These are phyloP conservation scores for Gamarada debralockiae DNA, from an alignment of 495 filamentous ascomycete species.

Conservation along the genomic window DNA sequence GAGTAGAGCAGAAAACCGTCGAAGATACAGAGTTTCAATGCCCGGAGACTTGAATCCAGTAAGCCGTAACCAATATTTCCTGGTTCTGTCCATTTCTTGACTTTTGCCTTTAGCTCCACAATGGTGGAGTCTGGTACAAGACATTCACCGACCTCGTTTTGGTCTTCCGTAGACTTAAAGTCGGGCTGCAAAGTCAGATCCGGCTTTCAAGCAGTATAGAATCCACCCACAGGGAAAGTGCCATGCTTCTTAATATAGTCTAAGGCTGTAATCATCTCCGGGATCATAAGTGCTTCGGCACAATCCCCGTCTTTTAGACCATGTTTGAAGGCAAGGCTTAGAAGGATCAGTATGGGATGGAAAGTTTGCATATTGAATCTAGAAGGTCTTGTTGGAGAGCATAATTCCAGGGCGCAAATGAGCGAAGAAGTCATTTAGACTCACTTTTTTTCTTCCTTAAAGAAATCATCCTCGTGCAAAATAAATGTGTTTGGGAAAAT, in stretches of 20 bases:
- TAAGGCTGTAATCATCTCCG: conserved; percentile 56
- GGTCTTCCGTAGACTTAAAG: conserved; percentile 70
- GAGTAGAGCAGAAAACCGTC: conserved; percentile 87
- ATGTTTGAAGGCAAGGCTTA: conserved; percentile 45
- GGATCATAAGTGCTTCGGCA: conserved; percentile 63
- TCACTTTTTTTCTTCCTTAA: conserved; percentile 67
- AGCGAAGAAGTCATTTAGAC: no score
- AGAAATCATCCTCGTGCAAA: conserved; percentile 93
- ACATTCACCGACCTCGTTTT: conserved; percentile 55
- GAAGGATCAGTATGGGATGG: neutral
- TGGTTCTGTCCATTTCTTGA: conserved; percentile 36
- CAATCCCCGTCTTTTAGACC: conserved; percentile 87
- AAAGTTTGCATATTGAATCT: neutral
- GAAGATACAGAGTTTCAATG: conserved; percentile 50
- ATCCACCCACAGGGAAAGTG: conserved; percentile 50
- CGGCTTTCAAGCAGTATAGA: conserved; percentile 16
- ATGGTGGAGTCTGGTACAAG: conserved; percentile 39
- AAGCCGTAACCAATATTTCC: conserved; percentile 29
- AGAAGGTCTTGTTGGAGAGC: no score
- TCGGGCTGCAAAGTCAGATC: conserved; percentile 35
- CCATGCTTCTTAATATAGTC: conserved; percentile 60
- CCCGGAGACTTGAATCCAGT: neutral
- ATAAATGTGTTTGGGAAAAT: conserved; percentile 73
- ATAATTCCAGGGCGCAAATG: neutral
- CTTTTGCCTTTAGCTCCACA: conserved; percentile 31